These are phyloP conservation scores for Rusavskia elegans DNA, from an alignment of 495 filamentous ascomycete genomes.

Conservation along the genomic window DNA sequence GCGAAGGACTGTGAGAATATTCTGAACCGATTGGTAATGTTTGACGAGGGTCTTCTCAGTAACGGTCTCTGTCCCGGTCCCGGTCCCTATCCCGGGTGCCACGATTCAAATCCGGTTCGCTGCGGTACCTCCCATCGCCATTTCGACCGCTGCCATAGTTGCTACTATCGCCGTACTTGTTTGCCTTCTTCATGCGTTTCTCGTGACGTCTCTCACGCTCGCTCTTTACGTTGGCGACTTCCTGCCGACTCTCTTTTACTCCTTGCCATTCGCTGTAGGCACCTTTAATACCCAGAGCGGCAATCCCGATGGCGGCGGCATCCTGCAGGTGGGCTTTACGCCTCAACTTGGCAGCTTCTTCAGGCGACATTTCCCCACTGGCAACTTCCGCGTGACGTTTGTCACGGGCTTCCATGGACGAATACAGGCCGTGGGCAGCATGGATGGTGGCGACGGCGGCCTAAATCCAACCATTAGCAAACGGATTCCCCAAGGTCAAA, in stretches of 20 bases:
- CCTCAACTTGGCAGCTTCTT: constrained; percentile 52
- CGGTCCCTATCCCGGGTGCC: not conserved
- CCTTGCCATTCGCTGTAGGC: constrained; percentile 34
- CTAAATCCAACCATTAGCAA: not conserved
- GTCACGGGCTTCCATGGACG: constrained; percentile 51
- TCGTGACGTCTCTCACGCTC: constrained; percentile 12
- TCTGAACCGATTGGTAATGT: no score
- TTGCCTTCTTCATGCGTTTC: constrained; percentile 10
- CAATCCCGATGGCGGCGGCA: constrained; percentile 56
- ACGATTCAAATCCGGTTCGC: not conserved
- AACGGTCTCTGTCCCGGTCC: no score
- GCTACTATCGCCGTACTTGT: constrained; percentile 2
- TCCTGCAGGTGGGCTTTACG: constrained; percentile 53
- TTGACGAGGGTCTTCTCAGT: no score
- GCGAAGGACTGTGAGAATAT: no score
- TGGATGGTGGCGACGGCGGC: constrained; percentile 66
- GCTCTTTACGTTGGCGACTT: constrained; percentile 7
- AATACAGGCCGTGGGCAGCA: constrained; percentile 57
- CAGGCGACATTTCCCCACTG: constrained; percentile 46
- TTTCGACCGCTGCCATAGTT: not conserved
- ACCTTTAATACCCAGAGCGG: constrained; percentile 59
- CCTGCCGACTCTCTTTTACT: constrained; percentile 31
- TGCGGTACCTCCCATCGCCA: not conserved
- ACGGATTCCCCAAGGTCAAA: no score
- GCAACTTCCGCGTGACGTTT: constrained; percentile 46